A percentile compares a stretch with the other conserved stretches of the same genome.
phyloP scores from a whole-genome alignment of 1,284 basidiomycete species.

The Fistulinella staudtii region DNA sequence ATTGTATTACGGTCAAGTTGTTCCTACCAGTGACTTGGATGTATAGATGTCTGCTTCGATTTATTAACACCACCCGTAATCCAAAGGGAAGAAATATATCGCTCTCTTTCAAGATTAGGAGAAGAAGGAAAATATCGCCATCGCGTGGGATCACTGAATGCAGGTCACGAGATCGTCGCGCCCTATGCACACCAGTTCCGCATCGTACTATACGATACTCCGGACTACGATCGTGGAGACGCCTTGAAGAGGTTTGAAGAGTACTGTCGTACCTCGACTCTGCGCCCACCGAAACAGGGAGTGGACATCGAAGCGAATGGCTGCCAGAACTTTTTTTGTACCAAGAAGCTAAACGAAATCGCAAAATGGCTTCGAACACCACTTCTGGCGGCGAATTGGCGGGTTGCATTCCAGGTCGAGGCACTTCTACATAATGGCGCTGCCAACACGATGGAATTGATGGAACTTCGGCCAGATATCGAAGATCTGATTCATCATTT shows the following conservation, averaged over 20 bases:
- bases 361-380: constrained; percentile 41
- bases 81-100: constrained; percentile 55
- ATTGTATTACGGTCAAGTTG: constrained; percentile 4
- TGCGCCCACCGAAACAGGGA: constrained; percentile 36
- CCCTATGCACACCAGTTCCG: constrained; percentile 66
- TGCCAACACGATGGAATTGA: constrained; percentile 53
- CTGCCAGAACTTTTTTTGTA: constrained; percentile 46
- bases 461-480: constrained; percentile 42
- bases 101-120: constrained; percentile 41
- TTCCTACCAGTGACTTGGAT: constrained; percentile 1
- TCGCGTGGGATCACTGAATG: constrained; percentile 52
- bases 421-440: constrained; percentile 56
- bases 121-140: constrained; percentile 44
- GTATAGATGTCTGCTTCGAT: constrained; percentile 61
- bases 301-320: constrained; percentile 43
- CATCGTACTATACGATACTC: constrained; percentile 45
- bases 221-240: constrained; percentile 33
- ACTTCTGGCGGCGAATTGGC: constrained; percentile 42
- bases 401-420: constrained; percentile 68
- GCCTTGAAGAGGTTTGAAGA: constrained; percentile 44
- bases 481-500: constrained; percentile 37
- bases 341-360: constrained; percentile 44
- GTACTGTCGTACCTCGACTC: constrained; percentile 52
- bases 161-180: constrained; percentile 50
- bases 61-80: constrained; percentile 57